Base-by-base conservation (phyloP, 345 rosid genomes). In the Garcia nutans region DNA sequence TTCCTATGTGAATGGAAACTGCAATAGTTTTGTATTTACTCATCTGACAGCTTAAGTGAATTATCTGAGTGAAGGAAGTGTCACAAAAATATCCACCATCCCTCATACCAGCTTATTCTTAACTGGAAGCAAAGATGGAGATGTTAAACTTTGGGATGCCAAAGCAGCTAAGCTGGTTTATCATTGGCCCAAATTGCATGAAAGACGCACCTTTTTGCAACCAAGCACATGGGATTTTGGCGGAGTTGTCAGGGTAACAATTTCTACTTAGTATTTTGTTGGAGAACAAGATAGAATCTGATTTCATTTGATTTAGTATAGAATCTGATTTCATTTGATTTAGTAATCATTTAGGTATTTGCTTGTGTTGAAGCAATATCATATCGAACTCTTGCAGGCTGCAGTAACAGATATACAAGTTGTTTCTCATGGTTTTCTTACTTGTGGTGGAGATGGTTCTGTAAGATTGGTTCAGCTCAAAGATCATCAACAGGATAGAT, bases 101-200 rank as follows among this genome's bases (percentile, higher is more conserved):
- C 93, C 98, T 15, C 79, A 82, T 62, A 94, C 97, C 58, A 92
- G 98, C 77, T 85, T 94, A 88, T 94, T 92, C 87, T 83, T 92
- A 77, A 94, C 97, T 0, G 98, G 97, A 84, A 91, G 98, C 85
- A 94, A 94, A 84, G 98, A 94, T 78, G 98, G 98, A 78, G 97
- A 94, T n/a, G 88, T 94, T 31, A 94, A 91, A 83, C 97, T 94
- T 49, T 94, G 98, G 98, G 98, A 94, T 81, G 97, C 97, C 37
- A 92, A 92, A 80, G 88, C 87, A 68, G 91, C 97, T 57, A 87
- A 82, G 79, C 66, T 94, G 76, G 85, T 92, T 75, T 83, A 86
- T 83, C 97, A 92, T 73, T 94, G 97, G 98, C 83, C 97, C 63
- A 92, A 91, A 84, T 76, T 94, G 85, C 98, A 94, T 81, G 98